Evolutionary conservation across 1,284 basidiomycete genomes (phyloP).

Genomic region (Xerocomus minutiporus): DNA sequence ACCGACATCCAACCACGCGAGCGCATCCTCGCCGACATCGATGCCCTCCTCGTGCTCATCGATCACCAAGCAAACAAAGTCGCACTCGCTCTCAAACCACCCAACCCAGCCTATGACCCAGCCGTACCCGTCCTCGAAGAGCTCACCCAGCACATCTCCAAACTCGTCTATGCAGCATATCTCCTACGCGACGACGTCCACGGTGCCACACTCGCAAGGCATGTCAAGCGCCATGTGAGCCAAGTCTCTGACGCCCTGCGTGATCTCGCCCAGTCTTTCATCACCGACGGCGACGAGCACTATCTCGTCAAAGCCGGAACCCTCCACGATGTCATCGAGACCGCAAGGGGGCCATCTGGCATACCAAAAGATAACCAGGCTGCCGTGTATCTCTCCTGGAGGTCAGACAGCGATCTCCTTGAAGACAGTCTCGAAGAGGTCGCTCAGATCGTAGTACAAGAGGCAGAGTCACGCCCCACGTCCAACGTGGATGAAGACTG

Average conservation of each 20-base stretch:
- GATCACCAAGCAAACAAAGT: slow-evolving; percentile 60
- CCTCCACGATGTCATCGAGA: slow-evolving; percentile 62
- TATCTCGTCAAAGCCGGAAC: slow-evolving; percentile 60
- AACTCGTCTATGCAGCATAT: slow-evolving; percentile 54
- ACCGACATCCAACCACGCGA: slow-evolving; percentile 14
- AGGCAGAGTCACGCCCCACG: slow-evolving; percentile 26
- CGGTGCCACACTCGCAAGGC: slow-evolving; percentile 52
- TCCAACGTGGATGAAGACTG: slow-evolving; percentile 51
- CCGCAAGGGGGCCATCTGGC: slow-evolving; percentile 41
- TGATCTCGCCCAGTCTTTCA: slow-evolving; percentile 41
- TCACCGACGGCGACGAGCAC: slow-evolving; percentile 32
- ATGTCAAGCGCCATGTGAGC: slow-evolving; percentile 40
- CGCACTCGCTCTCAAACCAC: slow-evolving; percentile 60
- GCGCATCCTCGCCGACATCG: slow-evolving; percentile 51
- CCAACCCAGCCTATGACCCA: slow-evolving; percentile 52
- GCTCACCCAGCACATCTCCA: slow-evolving; percentile 48
- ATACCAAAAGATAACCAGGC: slow-evolving; percentile 55
- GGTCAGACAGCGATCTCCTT: slow-evolving; percentile 52
- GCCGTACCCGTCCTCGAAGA: slow-evolving; percentile 55
- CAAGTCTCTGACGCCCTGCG: slow-evolving; percentile 47
- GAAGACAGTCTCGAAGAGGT: slow-evolving; percentile 61
- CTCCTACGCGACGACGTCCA: slow-evolving; percentile 46
- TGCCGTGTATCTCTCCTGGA: slow-evolving; percentile 57
- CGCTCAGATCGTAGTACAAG: slow-evolving; percentile 45
- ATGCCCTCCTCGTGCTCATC: slow-evolving; percentile 59